Evolutionary conservation across 768 basidiomycete species (phyloP), one percentile per base, ranked within the genome.

Genomic region (Tephrocybe sp.): DNA sequence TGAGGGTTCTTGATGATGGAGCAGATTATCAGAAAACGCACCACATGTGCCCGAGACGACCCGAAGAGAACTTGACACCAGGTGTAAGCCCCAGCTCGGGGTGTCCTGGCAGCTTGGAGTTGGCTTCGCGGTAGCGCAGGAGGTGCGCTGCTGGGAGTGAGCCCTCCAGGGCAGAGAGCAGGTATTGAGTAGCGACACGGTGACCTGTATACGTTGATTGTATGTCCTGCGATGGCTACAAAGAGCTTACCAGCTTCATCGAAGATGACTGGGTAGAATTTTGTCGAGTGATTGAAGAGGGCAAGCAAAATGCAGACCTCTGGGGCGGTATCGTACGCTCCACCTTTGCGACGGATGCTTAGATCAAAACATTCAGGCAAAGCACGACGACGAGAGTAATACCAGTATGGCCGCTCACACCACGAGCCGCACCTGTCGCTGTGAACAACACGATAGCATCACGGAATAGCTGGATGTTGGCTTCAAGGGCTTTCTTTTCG

Each of bases 31-130:
- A 33, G 18, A 31, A 2, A 36, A 62, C 72, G 42, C 54, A 77
- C 91, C 91, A 94, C 78, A 92, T 83, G 67, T 94, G 91, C 1
- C 91, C 91, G 16, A 94, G 79, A 62, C 91, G 86, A n/a, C 91
- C 91, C 1, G 91, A 93, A 2, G 91, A 92, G 70, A 94, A 94
- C 68, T 91, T 91, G 69, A 94, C 81, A 23, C 91, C 91, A n/a
- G 91, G 91, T 0, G 91, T 93, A 51, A 93, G 74, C 19, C 91
- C 91, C 6, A 93, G 75, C 68, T 93, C 91, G 12, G 91, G 91
- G 61, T 94, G 91, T 12, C 91, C 91, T 2, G 91, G 91, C 27
- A 94, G 84, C 60, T 87, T 86, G 27, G 89, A 86, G 67, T 91
- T 78, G 49, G 91, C 91, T 61, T 83, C 86, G 43, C 91, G 87